These are phyloP conservation scores for Phytopythium montanum DNA, from an alignment of 352 stramenopile species.

Conservation along the genomic window DNA sequence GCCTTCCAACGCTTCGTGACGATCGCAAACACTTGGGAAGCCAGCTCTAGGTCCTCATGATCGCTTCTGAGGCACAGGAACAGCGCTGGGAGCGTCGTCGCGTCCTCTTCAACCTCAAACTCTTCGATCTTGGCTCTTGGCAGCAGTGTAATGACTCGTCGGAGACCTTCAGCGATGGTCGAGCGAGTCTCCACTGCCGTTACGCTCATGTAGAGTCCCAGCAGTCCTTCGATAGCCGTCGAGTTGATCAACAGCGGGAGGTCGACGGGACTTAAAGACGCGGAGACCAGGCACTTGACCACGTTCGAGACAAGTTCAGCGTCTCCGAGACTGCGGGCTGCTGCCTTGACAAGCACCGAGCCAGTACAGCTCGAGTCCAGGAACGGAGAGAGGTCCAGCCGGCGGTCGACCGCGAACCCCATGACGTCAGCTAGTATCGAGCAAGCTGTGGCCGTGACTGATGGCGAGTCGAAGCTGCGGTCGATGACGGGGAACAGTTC, in stretches of 20 bases:
- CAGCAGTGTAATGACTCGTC: slow-evolving; percentile 41
- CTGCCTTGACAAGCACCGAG: slow-evolving; percentile 37
- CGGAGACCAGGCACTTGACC: slow-evolving; percentile 60
- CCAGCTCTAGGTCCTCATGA: slow-evolving; percentile 36
- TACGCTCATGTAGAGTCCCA: slow-evolving; percentile 50
- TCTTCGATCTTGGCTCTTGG: slow-evolving; percentile 36
- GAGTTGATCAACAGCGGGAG: slow-evolving; percentile 50
- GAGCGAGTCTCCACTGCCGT: slow-evolving; percentile 21
- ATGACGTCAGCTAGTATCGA: slow-evolving; percentile 72
- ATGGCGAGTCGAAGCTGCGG: slow-evolving; percentile 41
- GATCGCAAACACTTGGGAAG: slow-evolving; percentile 55
- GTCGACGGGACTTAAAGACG: slow-evolving; percentile 42
- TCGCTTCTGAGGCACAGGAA: slow-evolving; percentile 64
- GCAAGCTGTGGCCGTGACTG: slow-evolving; percentile 45
- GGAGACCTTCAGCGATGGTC: slow-evolving; percentile 31
- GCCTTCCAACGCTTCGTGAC: slow-evolving; percentile 45
- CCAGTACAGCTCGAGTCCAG: slow-evolving; percentile 34
- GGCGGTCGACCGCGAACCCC: slow-evolving; percentile 48
- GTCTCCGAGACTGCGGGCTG: slow-evolving; percentile 26
- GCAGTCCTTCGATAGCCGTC: slow-evolving; percentile 48
- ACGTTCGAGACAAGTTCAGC: slow-evolving; percentile 25
- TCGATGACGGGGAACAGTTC: slow-evolving; percentile 56
- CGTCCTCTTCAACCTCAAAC: slow-evolving; percentile 39
- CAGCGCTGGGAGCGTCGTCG: slow-evolving; percentile 51
- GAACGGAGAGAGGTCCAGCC: slow-evolving; percentile 52